Percentiles rank a stretch among this genome's conserved stretches.
Evolutionary conservation across 1,284 basidiomycete species (phyloP).

Genomic region (Apiotrichum domesticum): DNA sequence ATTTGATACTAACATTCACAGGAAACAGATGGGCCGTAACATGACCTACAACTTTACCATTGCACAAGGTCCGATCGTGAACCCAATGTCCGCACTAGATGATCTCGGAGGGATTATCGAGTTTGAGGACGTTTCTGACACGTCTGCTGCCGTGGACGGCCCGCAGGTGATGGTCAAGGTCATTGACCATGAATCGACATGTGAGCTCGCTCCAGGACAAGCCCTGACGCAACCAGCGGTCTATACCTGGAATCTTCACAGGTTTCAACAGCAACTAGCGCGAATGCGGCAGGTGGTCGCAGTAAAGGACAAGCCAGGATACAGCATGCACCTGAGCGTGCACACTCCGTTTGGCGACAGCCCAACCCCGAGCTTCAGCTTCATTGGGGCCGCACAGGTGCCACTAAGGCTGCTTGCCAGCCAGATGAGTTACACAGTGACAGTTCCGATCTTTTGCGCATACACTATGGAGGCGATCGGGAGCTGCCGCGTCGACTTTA

Average conservation of each 20-base stretch:
- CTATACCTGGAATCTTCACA: constrained; percentile 84
- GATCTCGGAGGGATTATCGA: constrained; percentile 81
- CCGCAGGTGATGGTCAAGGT: constrained; percentile 87
- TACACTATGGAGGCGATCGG: constrained; percentile 91
- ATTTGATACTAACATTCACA: constrained; percentile 37
- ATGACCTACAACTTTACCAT: constrained; percentile 89
- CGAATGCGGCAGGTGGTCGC: constrained; percentile 90
- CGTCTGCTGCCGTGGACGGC: constrained; percentile 63
- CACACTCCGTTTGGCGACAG: constrained; percentile 88
- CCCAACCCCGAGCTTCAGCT: constrained; percentile 77
- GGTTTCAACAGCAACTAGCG: constrained; percentile 78
- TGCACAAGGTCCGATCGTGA: constrained; percentile 56
- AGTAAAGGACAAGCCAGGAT: constrained; percentile 88
- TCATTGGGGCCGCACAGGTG: constrained; percentile 79
- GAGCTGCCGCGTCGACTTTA: constrained; percentile 64
- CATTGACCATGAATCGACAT: constrained; percentile 71
- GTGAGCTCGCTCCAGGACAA: constrained; percentile 23
- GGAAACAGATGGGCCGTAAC: constrained; percentile 75
- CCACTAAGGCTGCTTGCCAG: constrained; percentile 76
- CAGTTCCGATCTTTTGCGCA: constrained; percentile 79
- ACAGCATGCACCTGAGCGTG: constrained; percentile 85
- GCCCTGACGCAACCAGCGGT: constrained; percentile 53
- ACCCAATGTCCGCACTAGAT: constrained; percentile 73
- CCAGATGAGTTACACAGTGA: constrained; percentile 65
- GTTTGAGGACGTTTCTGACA: constrained; percentile 86